Percentiles rank a stretch among this genome's conserved stretches.
Conservation (phyloP, 2,329 filamentous ascomycete genomes). For the Sclerotinia borealis region DNA sequence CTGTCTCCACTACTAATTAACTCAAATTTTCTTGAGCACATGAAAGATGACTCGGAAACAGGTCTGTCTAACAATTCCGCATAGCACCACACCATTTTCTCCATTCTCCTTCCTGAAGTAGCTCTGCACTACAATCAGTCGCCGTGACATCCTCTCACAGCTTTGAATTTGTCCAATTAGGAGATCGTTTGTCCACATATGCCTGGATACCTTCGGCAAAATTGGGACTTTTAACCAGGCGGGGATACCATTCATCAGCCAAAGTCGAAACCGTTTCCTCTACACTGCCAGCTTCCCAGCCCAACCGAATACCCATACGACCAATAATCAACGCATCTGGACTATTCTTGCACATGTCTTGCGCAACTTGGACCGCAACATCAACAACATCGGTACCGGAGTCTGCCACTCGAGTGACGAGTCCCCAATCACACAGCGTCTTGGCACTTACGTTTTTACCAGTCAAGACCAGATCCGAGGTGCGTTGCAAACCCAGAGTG, state of each 20-base stretch:
- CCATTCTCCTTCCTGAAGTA: background rate
- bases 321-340: slow-evolving; percentile 22
- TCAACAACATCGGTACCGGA: slow-evolving; percentile 42
- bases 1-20: background rate
- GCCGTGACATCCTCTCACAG: slow-evolving; percentile 25
- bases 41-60: background rate
- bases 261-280: slow-evolving; percentile 32
- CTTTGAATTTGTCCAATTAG: slow-evolving; percentile 58
- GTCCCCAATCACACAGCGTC: slow-evolving; percentile 56
- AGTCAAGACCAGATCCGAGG: slow-evolving; percentile 62
- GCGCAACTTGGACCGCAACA: slow-evolving; percentile 44
- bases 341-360: slow-evolving; percentile 23
- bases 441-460: slow-evolving; percentile 52
- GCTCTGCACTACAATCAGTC: background rate
- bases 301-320: slow-evolving; percentile 16
- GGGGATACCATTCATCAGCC: slow-evolving; percentile 49
- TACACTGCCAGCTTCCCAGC: slow-evolving; percentile 22
- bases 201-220: slow-evolving; percentile 65
- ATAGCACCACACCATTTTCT: background rate
- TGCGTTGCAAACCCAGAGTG: slow-evolving; percentile 58
- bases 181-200: slow-evolving; percentile 67
- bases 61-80: background rate
- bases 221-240: slow-evolving; percentile 60
- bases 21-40: background rate
- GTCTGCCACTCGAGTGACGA: slow-evolving; percentile 58